Conservation (phyloP, 805 yeast genomes). For the Maudiozyma bulderi region DNA sequence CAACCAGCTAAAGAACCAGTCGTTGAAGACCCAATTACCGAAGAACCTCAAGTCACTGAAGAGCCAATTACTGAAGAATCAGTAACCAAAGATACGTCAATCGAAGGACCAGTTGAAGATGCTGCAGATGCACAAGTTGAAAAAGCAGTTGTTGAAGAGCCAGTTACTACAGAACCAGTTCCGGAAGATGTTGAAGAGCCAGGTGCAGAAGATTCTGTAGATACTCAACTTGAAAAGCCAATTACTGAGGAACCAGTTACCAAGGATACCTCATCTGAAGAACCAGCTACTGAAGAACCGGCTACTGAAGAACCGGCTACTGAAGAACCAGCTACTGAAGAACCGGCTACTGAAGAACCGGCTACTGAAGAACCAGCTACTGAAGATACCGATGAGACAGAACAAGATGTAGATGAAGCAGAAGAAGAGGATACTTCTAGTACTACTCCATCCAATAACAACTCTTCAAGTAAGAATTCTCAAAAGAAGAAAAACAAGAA, state of each 20-base stretch:
- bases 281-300: too few species aligned
- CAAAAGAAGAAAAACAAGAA: constrained; percentile 6
- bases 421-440: neutral
- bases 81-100: neutral
- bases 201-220: neutral
- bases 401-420: constrained; percentile 1
- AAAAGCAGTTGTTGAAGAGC: constrained; percentile 1
- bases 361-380: constrained; percentile 1
- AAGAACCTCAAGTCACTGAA: neutral
- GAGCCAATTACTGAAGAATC: constrained; percentile 2
- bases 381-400: neutral
- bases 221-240: neutral
- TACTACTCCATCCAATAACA: neutral
- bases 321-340: too few species aligned
- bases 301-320: constrained; percentile 7
- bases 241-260: constrained; percentile 8
- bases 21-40: constrained; percentile 5
- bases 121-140: neutral
- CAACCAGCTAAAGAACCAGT: constrained; percentile 2
- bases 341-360: neutral
- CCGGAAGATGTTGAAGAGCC: neutral
- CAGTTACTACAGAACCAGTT: neutral
- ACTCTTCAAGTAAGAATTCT: constrained; percentile 2
- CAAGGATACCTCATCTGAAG: too few species aligned
- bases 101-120: neutral